phyloP scores from a whole-genome alignment of 805 yeast genomes.

The Hanseniaspora meyeri region DNA sequence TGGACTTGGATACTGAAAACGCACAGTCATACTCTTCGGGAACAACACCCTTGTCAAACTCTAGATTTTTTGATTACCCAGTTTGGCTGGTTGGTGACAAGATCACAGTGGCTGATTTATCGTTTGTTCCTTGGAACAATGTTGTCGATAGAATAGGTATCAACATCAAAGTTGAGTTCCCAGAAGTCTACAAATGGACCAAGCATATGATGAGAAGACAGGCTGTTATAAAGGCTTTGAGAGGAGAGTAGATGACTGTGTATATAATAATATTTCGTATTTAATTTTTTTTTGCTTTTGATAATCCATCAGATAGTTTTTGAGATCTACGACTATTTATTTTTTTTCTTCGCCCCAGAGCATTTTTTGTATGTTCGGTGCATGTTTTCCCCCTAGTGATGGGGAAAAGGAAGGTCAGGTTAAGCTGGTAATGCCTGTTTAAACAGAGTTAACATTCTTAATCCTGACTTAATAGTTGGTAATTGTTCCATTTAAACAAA shows the following conservation, averaged over 20 bases:
- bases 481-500: no score
- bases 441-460: no score
- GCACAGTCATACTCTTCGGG: slow-evolving; percentile 82
- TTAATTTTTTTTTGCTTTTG: neutral
- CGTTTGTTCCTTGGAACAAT: slow-evolving; percentile 94
- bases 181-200: slow-evolving; percentile 94
- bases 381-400: no score
- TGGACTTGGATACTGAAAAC: slow-evolving; percentile 79
- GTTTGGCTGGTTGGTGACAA: slow-evolving; percentile 89
- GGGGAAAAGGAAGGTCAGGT: no score
- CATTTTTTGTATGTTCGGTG: no score
- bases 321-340: neutral
- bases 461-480: no score
- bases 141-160: slow-evolving; percentile 89
- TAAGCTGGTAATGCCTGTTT: no score
- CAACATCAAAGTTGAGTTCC: slow-evolving; percentile 73
- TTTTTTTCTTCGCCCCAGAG: neutral
- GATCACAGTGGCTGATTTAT: slow-evolving; percentile 74
- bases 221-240: slow-evolving; percentile 73
- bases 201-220: slow-evolving; percentile 91
- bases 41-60: slow-evolving; percentile 72
- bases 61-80: slow-evolving; percentile 80
- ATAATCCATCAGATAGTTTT: no score
- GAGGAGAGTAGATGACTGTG: slow-evolving; percentile 40
- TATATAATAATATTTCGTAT: neutral